phyloP scores from a whole-genome alignment of 257 asterid species.

The Fraxinus cuspidata region DNA sequence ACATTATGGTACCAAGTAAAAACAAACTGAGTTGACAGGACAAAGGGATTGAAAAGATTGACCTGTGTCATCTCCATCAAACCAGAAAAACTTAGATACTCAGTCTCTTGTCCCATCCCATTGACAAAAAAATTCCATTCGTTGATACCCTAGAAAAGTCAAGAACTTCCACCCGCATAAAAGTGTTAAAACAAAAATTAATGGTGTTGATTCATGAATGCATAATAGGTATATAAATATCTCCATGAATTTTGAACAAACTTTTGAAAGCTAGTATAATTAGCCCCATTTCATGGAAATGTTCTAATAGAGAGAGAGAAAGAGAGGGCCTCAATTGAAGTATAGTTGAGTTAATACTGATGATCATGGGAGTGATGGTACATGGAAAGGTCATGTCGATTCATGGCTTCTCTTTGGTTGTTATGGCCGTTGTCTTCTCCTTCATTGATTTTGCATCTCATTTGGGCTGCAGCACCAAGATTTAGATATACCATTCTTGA shows the following conservation, averaged over 20 bases:
- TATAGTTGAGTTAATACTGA: slow-evolving; percentile 47
- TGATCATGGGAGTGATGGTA: slow-evolving; percentile 60
- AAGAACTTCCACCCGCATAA: background rate
- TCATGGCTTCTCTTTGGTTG: slow-evolving; percentile 51
- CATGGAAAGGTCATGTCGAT: slow-evolving; percentile 55
- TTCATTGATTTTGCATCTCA: slow-evolving; percentile 43
- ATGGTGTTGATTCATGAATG: background rate
- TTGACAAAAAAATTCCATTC: slow-evolving; percentile 24
- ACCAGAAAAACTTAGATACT: slow-evolving; percentile 28
- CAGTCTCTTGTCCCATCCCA: slow-evolving; percentile 46
- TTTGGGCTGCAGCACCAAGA: slow-evolving; percentile 65
- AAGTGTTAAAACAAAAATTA: slow-evolving; percentile 8
- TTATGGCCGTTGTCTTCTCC: slow-evolving; percentile 53
- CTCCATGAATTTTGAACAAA: slow-evolving; percentile 22
- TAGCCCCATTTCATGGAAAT: slow-evolving; percentile 25
- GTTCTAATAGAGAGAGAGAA: background rate
- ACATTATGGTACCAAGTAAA: background rate
- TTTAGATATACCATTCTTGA: slow-evolving; percentile 82
- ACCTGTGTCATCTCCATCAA: slow-evolving; percentile 68
- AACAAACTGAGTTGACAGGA: slow-evolving; percentile 56
- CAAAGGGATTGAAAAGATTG: slow-evolving; percentile 60
- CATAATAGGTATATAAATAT: slow-evolving; percentile 18
- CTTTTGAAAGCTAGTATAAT: background rate
- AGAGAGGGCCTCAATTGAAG: background rate
- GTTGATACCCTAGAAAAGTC: slow-evolving; percentile 20